phyloP scores from a whole-genome alignment of 73 alveolate species.

The Stentor coeruleus region DNA sequence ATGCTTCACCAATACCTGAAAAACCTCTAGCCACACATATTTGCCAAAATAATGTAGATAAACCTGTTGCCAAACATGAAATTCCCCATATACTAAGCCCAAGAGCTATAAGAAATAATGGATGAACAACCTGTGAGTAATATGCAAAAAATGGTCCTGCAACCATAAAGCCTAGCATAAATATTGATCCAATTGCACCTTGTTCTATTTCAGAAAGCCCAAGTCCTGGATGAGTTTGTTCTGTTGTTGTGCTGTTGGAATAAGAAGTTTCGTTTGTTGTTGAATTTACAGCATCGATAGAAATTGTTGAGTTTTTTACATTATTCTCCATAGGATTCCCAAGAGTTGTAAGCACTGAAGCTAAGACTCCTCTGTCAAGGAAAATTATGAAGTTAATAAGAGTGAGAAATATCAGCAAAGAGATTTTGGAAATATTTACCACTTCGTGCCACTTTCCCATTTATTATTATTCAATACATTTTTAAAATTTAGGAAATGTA shows the following conservation, averaged over 20 bases:
- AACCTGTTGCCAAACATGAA: not conserved
- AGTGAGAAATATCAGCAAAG: not conserved
- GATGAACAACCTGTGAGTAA: constrained; percentile 6
- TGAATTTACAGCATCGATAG: not conserved
- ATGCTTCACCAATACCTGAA: constrained; percentile 21
- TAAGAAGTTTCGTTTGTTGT: not conserved
- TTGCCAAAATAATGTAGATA: not conserved
- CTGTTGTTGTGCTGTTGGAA: not conserved
- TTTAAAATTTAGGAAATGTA: too few relatives aligned
- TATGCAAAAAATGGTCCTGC: constrained; percentile 17
- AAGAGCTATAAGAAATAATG: not conserved
- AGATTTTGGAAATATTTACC: too few relatives aligned
- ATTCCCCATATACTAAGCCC: not conserved
- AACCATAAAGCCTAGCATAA: constrained; percentile 22
- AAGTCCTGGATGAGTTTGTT: constrained; percentile 3
- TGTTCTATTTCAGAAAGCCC: not conserved
- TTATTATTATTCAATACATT: too few relatives aligned
- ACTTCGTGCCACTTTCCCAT: too few relatives aligned
- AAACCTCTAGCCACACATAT: not conserved
- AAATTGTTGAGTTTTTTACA: too few relatives aligned
- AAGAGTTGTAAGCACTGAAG: constrained; percentile 6
- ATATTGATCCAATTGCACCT: constrained; percentile 8
- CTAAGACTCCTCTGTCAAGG: constrained; percentile 7
- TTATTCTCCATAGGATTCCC: not conserved
- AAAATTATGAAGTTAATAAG: not conserved